Conservation (phyloP, 1,284 basidiomycete species). For the Trametes pubescens region DNA sequence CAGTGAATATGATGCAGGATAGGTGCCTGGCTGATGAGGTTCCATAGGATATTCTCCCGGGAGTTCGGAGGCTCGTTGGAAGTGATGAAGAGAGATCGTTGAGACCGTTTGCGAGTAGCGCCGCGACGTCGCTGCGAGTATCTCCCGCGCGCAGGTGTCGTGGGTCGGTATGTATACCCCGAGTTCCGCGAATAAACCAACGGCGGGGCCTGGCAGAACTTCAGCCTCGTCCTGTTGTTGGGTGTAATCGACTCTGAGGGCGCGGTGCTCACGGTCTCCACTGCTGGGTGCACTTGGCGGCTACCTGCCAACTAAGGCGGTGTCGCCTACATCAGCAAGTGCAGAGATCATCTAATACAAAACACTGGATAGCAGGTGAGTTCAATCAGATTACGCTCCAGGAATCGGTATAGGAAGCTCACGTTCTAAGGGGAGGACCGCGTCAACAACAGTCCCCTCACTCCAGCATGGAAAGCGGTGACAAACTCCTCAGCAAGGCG, state of each 20-base stretch:
- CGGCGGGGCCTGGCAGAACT: not conserved
- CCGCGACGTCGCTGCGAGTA: constrained; percentile 21
- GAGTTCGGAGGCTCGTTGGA: too few species aligned
- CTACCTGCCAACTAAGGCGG: not conserved
- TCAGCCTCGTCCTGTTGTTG: not conserved
- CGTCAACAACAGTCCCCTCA: constrained; percentile 13
- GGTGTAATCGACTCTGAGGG: not conserved
- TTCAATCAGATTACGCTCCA: too few species aligned
- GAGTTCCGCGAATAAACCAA: not conserved
- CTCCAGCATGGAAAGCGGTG: constrained; percentile 27
- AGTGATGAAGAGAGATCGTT: not conserved
- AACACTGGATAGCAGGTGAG: too few species aligned
- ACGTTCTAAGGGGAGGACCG: not conserved
- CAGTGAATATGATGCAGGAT: not conserved
- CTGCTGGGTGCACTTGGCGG: not conserved
- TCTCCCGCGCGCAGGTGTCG: not conserved
- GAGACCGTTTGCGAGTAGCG: not conserved
- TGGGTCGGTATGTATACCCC: not conserved
- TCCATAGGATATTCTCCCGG: not conserved
- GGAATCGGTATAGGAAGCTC: not conserved
- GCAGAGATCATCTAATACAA: too few species aligned
- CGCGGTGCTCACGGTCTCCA: not conserved
- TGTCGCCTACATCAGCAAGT: too few species aligned
- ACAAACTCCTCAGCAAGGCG: constrained; percentile 44
- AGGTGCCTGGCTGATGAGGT: not conserved